Base-by-base conservation (phyloP, 768 basidiomycete species). In the Trichaptum fuscoviolaceum region DNA sequence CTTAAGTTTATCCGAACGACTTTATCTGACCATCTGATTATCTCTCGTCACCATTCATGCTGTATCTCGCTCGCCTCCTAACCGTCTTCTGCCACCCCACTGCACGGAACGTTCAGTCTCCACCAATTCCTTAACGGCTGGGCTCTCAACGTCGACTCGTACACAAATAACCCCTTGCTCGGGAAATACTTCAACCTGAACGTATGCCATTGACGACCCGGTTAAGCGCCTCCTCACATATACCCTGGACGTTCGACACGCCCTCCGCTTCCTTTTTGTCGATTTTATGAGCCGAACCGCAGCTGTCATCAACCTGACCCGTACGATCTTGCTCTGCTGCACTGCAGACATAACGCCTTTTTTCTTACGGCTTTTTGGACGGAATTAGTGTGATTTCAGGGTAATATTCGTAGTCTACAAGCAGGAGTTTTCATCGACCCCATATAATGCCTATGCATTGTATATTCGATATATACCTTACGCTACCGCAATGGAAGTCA, bases 51-150 rank as follows among this genome's bases (percentile, higher is more conserved):
- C 26, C 27, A 34, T 35, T 7, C 35, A 64, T 64, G 64, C 8
- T 35, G 52, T 62, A 18, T 30, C 24, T 35, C 9, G 66, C 27
- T 65, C 59, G 3, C 25, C n/a, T 17, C 0, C 35, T 64, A 59
- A 34, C 7, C 71, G 25, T 61, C 64, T 69, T 2, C 30, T 57
- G 67, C 59, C 25, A 62, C 52, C 66, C n/a, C 30, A 3, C 30
- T 30, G 8, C 30, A 2, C 30, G 30, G 25, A 24, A 60, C n/a
- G 65, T 65, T 4, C 69, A 92, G 90, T 75, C 72, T 92, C 23
- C 82, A 85, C 67, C 88, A 93, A 75, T 83, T 84, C 70, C 70
- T 90, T 70, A 93, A 93, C 70, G 91, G 90, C 34, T 92, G 89
- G 89, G 67, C 84, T 61, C 85, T 83, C 73, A 84, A 85, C 74